Conservation (phyloP, 768 basidiomycete species). For the Tulasnella sp. region DNA sequence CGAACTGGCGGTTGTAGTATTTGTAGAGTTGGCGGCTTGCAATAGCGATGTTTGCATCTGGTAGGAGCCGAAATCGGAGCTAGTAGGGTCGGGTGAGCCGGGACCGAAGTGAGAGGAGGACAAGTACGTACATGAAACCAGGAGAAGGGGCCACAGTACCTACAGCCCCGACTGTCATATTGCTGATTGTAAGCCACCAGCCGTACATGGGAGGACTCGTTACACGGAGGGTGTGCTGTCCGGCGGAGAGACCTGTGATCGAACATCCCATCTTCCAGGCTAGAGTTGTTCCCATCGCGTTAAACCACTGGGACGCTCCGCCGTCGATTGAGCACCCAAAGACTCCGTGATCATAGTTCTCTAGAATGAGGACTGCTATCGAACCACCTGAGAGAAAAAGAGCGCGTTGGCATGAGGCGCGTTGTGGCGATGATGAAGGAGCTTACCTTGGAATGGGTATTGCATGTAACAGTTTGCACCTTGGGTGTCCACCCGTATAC, state of each 20-base stretch:
- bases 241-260: neutral
- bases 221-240: neutral
- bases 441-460: no score
- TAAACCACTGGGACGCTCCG: constrained; percentile 1
- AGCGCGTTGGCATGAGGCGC: no score
- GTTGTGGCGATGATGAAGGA: no score
- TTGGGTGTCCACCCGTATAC: no score
- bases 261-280: neutral
- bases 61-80: no score
- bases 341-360: neutral
- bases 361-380: neutral
- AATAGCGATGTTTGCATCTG: no score
- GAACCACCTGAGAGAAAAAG: neutral
- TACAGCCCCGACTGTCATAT: neutral
- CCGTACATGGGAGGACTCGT: neutral
- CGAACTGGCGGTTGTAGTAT: no score
- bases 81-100: no score
- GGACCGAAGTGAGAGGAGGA: no score
- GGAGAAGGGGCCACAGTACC: neutral
- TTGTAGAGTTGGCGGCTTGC: no score
- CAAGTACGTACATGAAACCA: neutral
- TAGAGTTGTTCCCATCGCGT: neutral
- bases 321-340: constrained; percentile 6
- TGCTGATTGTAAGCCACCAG: neutral
- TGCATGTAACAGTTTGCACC: no score